phyloP scores from a whole-genome alignment of 140 eudicot genomes.

The Ambrosia hybrid region DNA sequence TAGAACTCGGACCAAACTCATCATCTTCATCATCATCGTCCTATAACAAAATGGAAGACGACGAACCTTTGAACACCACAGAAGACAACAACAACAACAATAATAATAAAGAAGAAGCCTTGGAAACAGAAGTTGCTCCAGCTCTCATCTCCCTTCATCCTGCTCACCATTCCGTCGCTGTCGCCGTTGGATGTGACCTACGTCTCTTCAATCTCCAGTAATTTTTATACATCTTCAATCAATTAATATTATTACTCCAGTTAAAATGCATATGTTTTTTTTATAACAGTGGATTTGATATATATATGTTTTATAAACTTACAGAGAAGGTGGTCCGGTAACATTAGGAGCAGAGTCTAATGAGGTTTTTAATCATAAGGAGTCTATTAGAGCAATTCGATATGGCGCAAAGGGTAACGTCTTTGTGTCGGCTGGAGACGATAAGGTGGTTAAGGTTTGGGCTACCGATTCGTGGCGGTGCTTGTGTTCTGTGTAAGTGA shows the following conservation, averaged over 20 bases:
- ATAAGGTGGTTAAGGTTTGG: conserved; percentile 85
- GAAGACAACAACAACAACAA: conserved; percentile 40
- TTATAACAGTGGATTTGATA: neutral
- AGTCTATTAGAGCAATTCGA: conserved; percentile 79
- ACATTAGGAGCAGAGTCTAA: conserved; percentile 40
- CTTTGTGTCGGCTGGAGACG: conserved; percentile 93
- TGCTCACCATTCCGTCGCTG: conserved; percentile 56
- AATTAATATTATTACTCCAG: neutral
- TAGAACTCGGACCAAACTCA: conserved; percentile 19
- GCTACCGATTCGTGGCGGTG: conserved; percentile 77
- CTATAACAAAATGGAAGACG: conserved; percentile 52
- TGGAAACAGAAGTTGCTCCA: conserved; percentile 86
- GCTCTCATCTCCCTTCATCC: conserved; percentile 90
- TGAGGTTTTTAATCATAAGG: conserved; percentile 55
- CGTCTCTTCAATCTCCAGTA: conserved; percentile 87
- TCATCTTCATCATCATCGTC: neutral
- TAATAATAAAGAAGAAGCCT: conserved; percentile 28
- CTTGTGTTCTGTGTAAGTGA: conserved; percentile 64
- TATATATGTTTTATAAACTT: no score
- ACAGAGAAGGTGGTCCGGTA: conserved; percentile 60
- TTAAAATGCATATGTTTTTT: neutral
- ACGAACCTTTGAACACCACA: conserved; percentile 45
- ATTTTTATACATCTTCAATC: neutral
- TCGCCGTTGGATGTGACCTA: conserved; percentile 84
- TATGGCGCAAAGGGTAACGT: conserved; percentile 79